Percentiles rank a stretch among this genome's conserved stretches.
Conservation (phyloP, 306 rosid genomes). For the Canavalia ensiformis region DNA sequence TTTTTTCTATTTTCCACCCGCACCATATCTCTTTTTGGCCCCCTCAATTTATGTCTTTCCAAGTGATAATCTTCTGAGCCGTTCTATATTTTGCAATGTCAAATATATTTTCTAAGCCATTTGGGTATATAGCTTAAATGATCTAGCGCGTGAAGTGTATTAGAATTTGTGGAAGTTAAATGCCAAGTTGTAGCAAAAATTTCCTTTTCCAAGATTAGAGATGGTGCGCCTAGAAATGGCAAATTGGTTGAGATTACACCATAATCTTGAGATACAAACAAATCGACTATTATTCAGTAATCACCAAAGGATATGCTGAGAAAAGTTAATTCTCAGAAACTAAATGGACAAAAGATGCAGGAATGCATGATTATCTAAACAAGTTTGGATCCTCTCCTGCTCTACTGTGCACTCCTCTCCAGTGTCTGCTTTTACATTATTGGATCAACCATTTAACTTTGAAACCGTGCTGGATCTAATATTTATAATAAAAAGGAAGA, state of each 20-base stretch:
- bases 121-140: no score
- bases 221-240: no score
- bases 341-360: not conserved
- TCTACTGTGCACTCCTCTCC: no score
- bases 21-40: not conserved
- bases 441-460: no score
- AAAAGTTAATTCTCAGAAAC: not conserved
- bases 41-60: not conserved
- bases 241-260: no score
- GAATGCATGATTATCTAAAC: not conserved
- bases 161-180: no score
- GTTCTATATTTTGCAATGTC: constrained; percentile 2
- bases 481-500: no score
- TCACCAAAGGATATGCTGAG: not conserved
- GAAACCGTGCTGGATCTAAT: no score
- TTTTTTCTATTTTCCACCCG: constrained; percentile 23
- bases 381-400: no score
- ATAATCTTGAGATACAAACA: not conserved
- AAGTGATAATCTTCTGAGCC: constrained; percentile 3
- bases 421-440: no score
- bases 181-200: not conserved
- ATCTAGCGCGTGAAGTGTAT: no score
- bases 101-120: no score
- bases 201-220: not conserved
- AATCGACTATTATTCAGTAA: not conserved